Percentiles rank a stretch among this genome's conserved stretches.
These are phyloP conservation scores for Cryptosporidium felis DNA, from an alignment of 169 alveolate species.

Conservation along the genomic window DNA sequence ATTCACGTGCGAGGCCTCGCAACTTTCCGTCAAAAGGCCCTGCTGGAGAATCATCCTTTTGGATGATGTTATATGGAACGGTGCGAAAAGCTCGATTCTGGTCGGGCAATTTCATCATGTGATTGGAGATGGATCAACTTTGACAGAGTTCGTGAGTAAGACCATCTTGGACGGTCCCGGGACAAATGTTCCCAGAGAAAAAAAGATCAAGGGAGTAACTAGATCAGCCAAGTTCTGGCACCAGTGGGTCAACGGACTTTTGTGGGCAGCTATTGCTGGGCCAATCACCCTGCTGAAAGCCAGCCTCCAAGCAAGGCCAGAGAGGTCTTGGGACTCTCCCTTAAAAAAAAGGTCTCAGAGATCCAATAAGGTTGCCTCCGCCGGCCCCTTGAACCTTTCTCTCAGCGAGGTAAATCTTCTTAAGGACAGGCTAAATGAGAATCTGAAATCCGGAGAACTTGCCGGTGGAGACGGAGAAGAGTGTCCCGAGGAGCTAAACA, in stretches of 20 bases:
- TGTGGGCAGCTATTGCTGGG: slow-evolving; percentile 69
- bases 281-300: slow-evolving; percentile 56
- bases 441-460: neutral
- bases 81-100: slow-evolving; percentile 10
- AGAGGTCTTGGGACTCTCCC: slow-evolving; percentile 65
- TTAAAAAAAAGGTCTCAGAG: slow-evolving; percentile 22
- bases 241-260: slow-evolving; percentile 54
- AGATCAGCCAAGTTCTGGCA: slow-evolving; percentile 68
- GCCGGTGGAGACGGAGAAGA: neutral
- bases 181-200: neutral
- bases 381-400: slow-evolving; percentile 35
- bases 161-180: slow-evolving; percentile 16
- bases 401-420: slow-evolving; percentile 28
- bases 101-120: slow-evolving; percentile 71
- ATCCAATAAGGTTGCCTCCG: slow-evolving; percentile 24
- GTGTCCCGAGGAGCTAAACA: neutral
- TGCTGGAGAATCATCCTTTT: slow-evolving; percentile 62
- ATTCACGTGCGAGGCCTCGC: neutral
- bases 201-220: slow-evolving; percentile 5
- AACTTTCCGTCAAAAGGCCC: slow-evolving; percentile 36
- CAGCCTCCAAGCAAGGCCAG: slow-evolving; percentile 38
- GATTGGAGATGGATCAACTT: slow-evolving; percentile 65
- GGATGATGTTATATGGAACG: slow-evolving; percentile 57
- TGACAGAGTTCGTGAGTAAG: slow-evolving; percentile 31
- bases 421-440: slow-evolving; percentile 21